Evolutionary conservation across 2,329 filamentous ascomycete species (phyloP).

Genomic region (Microsporum audouinii): DNA sequence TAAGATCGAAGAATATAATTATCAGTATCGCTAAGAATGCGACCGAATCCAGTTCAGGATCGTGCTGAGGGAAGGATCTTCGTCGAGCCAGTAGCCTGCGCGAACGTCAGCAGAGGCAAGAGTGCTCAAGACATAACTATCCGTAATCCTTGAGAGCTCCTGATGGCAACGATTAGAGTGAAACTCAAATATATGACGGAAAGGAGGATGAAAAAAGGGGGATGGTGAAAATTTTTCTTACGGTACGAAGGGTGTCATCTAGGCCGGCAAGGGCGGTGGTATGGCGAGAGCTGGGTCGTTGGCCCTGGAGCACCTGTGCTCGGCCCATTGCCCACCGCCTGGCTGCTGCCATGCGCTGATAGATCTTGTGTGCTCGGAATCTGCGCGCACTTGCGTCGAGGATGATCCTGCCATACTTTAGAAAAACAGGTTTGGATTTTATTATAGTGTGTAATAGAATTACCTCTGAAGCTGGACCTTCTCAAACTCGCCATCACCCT

Average conservation of each 20-base stretch:
- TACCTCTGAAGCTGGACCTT: slow-evolving; percentile 48
- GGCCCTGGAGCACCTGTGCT: slow-evolving; percentile 40
- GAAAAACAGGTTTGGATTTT: slow-evolving; percentile 3
- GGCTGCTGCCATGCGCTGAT: slow-evolving; percentile 47
- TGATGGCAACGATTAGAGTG: slow-evolving; percentile 20
- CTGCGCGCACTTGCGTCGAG: slow-evolving; percentile 48
- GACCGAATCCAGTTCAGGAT: slow-evolving; percentile 38
- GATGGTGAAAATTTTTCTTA: slow-evolving; percentile 23
- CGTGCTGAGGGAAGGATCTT: slow-evolving; percentile 46
- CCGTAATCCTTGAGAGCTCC: slow-evolving; percentile 48
- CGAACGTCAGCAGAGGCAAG: slow-evolving; percentile 44
- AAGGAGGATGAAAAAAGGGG: background rate
- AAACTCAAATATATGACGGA: slow-evolving; percentile 1
- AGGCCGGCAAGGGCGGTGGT: slow-evolving; percentile 39
- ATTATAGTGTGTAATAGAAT: slow-evolving; percentile 3
- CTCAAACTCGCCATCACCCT: slow-evolving; percentile 42
- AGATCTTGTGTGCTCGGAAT: slow-evolving; percentile 51
- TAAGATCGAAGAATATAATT: background rate
- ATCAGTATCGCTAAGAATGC: slow-evolving; percentile 16
- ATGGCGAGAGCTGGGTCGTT: slow-evolving; percentile 39
- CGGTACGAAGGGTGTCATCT: slow-evolving; percentile 38
- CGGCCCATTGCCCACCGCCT: slow-evolving; percentile 48
- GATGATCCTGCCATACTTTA: slow-evolving; percentile 40
- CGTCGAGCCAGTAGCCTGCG: slow-evolving; percentile 50
- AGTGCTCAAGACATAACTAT: slow-evolving; percentile 45